phyloP scores from a whole-genome alignment of 2,329 filamentous ascomycete genomes.

The Aspergillus transmontanensis region DNA sequence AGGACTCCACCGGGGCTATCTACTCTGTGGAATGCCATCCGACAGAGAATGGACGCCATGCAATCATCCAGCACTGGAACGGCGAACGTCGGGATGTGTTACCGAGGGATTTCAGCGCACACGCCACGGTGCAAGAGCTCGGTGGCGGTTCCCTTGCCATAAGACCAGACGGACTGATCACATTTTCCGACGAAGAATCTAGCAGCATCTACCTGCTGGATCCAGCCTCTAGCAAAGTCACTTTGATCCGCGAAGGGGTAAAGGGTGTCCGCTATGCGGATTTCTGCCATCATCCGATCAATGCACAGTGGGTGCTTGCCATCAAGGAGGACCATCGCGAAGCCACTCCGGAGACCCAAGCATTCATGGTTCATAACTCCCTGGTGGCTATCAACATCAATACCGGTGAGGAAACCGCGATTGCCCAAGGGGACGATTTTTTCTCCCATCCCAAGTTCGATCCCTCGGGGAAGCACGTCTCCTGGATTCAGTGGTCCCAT shows the following conservation, averaged over 20 bases:
- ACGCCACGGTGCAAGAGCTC: slow-evolving; percentile 56
- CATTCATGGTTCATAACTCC: slow-evolving; percentile 30
- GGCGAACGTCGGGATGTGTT: slow-evolving; percentile 45
- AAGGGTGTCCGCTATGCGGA: slow-evolving; percentile 44
- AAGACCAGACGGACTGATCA: slow-evolving; percentile 41
- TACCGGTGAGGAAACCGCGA: slow-evolving; percentile 36
- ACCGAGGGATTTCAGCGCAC: slow-evolving; percentile 47
- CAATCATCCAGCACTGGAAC: slow-evolving; percentile 48
- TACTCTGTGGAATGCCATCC: slow-evolving; percentile 41
- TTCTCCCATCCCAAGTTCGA: slow-evolving; percentile 56
- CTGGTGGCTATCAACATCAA: slow-evolving; percentile 33
- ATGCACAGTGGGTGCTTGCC: slow-evolving; percentile 50
- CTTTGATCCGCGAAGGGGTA: slow-evolving; percentile 32
- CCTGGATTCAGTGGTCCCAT: slow-evolving; percentile 60
- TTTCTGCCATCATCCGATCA: slow-evolving; percentile 46
- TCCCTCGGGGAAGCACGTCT: slow-evolving; percentile 48
- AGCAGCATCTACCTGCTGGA: slow-evolving; percentile 49
- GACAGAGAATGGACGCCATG: slow-evolving; percentile 44
- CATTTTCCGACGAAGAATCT: slow-evolving; percentile 51
- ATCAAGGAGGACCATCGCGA: slow-evolving; percentile 55
- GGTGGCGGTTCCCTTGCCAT: slow-evolving; percentile 52
- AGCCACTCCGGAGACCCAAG: slow-evolving; percentile 20
- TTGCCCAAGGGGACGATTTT: slow-evolving; percentile 54
- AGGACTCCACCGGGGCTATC: slow-evolving; percentile 30
- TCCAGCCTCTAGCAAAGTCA: slow-evolving; percentile 39